phyloP scores from a whole-genome alignment of 495 filamentous ascomycete species.

The Symbiotaphrina buchneri region DNA sequence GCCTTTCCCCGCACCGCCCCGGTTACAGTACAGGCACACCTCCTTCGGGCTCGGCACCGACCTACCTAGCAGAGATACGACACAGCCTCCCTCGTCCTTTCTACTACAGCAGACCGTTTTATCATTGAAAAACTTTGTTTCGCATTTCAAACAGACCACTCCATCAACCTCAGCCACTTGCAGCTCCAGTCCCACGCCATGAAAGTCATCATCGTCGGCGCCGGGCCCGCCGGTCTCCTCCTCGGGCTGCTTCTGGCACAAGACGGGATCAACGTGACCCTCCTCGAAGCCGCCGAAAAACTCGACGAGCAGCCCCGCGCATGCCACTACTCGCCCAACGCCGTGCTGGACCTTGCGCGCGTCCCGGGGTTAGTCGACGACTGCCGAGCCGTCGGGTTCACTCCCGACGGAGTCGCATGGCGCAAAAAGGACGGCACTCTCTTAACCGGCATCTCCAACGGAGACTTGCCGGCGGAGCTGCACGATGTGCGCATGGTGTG shows the following conservation, averaged over 20 bases:
- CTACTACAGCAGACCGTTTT: too few species aligned
- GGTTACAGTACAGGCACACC: too few species aligned
- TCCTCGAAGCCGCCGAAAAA: slow-evolving; percentile 25
- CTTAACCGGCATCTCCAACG: slow-evolving; percentile 13
- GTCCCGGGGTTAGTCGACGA: slow-evolving; percentile 32
- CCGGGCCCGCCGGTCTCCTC: slow-evolving; percentile 31
- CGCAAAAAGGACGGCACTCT: slow-evolving; percentile 19
- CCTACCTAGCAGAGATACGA: too few species aligned
- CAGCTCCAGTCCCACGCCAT: too few species aligned
- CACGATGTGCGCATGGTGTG: slow-evolving; percentile 24
- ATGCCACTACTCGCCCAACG: slow-evolving; percentile 23
- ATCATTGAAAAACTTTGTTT: too few species aligned
- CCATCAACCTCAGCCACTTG: too few species aligned
- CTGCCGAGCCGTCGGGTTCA: slow-evolving; percentile 22
- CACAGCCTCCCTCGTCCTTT: too few species aligned
- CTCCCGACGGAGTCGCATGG: slow-evolving; percentile 28
- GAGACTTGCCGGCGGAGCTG: slow-evolving; percentile 14
- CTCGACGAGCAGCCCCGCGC: slow-evolving; percentile 32
- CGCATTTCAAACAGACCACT: too few species aligned
- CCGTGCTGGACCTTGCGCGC: slow-evolving; percentile 27
- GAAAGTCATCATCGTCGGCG: too few species aligned
- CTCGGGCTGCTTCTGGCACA: slow-evolving; percentile 31
- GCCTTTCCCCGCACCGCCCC: too few species aligned
- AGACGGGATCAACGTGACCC: slow-evolving; percentile 24
- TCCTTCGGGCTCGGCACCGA: too few species aligned